Base-by-base conservation (phyloP, 2,329 filamentous ascomycete species). In the Colletotrichum truncatum region DNA sequence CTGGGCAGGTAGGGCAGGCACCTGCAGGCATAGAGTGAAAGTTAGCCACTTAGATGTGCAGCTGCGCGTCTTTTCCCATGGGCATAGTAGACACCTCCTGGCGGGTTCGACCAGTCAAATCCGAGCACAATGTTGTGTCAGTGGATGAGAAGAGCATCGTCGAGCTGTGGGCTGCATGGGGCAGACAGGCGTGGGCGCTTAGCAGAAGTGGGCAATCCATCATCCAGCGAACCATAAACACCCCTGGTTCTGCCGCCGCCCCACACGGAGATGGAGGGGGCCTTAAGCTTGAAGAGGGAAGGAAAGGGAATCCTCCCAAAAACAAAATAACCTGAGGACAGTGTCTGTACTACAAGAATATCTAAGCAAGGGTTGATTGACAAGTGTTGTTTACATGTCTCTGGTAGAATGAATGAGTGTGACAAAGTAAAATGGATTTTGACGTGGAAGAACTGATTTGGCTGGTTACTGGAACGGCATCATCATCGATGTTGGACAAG, bases 121-220 rank as follows among this genome's bases (percentile, higher is more conserved):
- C 53, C 43, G 70, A 59, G 64, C 67, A 70, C 68, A 65, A 68
- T 66, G 65, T 73, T 66, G 66, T 72, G 71, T 69, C 72, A 71
- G 73, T 68, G 71, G 72, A 65, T 67, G 71, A 67, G 60, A 61
- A 68, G 70, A 56, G 71, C 72, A 67, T 74, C 59, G 46, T 66
- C 60, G 39, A 64, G 59, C 53, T 73, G 69, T 70, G 79, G 79
- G 78, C 80, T 83, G 83, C 83, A 84, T 80, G 77, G 75, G 77
- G 73, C 72, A 75, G 80, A 82, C 82, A 85, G 81, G 80, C 80
- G 76, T 82, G 81, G 83, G 85, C 85, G 85, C 85, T 87, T 87
- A 87, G 78, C 73, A 75, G 73, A 75, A 70, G 76, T 74, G 74
- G 78, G 68, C 73, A 75, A 80, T 78, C 75, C 79, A 78, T 79